Base-by-base conservation (phyloP, 176 grass and related monocot species). In the Stipa capillata region DNA sequence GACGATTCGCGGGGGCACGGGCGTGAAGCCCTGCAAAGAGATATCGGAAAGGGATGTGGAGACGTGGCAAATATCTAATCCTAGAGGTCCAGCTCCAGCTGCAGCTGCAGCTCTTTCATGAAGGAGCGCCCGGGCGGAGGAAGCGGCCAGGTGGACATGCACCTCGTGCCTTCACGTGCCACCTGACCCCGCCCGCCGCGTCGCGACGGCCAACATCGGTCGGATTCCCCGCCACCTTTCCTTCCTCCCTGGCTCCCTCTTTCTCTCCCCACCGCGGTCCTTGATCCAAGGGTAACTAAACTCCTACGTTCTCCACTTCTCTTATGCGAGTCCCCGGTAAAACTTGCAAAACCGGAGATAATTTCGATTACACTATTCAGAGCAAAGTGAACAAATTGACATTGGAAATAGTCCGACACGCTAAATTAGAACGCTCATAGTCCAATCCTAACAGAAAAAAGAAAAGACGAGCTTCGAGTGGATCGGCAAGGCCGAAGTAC, bases 131-230 rank as follows among this genome's bases (percentile, higher is more conserved):
- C 57, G 23, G 64, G 32, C 20, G 14, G 4, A 6, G 28, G 56
- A 67, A 81, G 85, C 37, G 70, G 52, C 80, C 43, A 75, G 66
- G 73, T 82, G 83, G 86, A 92, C 87, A 89, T 50, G 77, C 59
- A 80, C 92, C 83, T 76, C 84, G 61, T 61, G 72, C 87, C 81
- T 89, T 84, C 93, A 95, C 93, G 93, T 95, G 93, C 59, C 77
- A 85, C n/a, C 39, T 77, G 84, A 67, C 59, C 72, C 83, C 27
- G 27, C 59, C 5, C 0, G 1, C 16, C 34, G 24, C 89, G 72
- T 76, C 15, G 58, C 24, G 35, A 28, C 79, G 66, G 20, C 39
- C 18, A 47, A 35, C 65, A 6, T 70, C 23, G 33, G 49, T 36
- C 25, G 11, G 27, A 15, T 24, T 27, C 34, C 17, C 17, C 28